Base-by-base conservation (phyloP, 805 yeast genomes). In the Cyberlindnera maritima region DNA sequence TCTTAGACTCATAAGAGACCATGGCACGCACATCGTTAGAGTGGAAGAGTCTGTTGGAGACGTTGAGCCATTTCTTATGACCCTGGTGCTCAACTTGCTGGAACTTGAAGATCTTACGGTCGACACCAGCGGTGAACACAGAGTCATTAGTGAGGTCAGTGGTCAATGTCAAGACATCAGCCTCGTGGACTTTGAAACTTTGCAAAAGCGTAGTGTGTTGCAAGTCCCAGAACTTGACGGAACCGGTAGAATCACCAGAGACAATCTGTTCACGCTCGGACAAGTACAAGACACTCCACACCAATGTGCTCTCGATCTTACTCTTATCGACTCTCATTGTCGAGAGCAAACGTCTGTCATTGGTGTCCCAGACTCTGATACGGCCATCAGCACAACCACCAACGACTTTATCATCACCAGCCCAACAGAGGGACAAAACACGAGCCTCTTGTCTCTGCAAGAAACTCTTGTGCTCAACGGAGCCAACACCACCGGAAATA, bases 351-450 rank as follows among this genome's bases (percentile, higher is more conserved):
- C 95, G 60, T 59, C 14, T 72, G 64, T 43, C 46, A 17, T 65
- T 62, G 18, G 71, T 67, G 14, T 77, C 69, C 97, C 98, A 94
- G 39, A 86, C 81, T 62, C 97, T 79, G 32, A 94, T 76, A 60
- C 88, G 78, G 19, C 96, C 99, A 65, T 94, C 98, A 1, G 97
- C 88, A 66, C 98, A 94, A 12, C 99, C 99, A 41, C 97, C 97
- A 34, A 89, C 79, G 31, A 94, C 69, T 50, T 74, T 69, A 8
- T 77, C 77, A 54, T 83, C 75, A 17, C 75, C 77, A 48, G 76
- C 76, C 95, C 96, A 94, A 45, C 86, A 77, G 36, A 94, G 64
- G 46, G 88, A 77, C 59, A 94, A 71, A 1, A 94, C 85, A 63
- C 97, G 76, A 39, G 89, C 77, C 46, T 84, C 89, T 62, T 88